Base-by-base conservation (phyloP, 345 rosid species). In the Camelina neglecta region DNA sequence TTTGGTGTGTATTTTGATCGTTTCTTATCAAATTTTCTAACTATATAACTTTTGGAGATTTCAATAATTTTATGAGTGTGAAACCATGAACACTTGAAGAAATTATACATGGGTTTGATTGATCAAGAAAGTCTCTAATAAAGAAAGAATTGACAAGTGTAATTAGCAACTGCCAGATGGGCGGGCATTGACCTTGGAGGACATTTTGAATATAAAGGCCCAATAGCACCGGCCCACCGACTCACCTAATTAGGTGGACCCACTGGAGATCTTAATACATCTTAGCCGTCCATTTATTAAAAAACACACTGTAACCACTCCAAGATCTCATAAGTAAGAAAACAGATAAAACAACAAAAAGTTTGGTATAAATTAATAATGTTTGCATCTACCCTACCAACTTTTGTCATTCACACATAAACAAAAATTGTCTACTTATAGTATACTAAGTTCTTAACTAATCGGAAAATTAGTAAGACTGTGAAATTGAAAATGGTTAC, bases 301-400 rank as follows among this genome's bases (percentile, higher is more conserved):
- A 20, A 1, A 2, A n/a, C 7, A n/a, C 3, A 65, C 29, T 57
- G 38, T 71, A 71, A 71, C 76, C 67, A 77, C 76, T 77, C 29
- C 29, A 20, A 64, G 61, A 77, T 77, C 49, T 71, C 72, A 29
- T 48, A 38, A 16, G n/a, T n/a, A n/a, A n/a, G n/a, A 63, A 76
- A 76, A 63, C 80, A 45, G 54, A 70, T 44, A 54, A 69, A 45
- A 2, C 35, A 77, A 64, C 72, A 77, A 18, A 77, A 65, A 57
- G 76, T 77, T 71, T 71, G 72, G 76, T 69, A 24, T 38, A 18
- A 56, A 65, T 71, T 65, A 65, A 71, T 77, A 77, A 65, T 77
- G 72, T 57, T 59, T 49, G 67, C 66, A 56, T 71, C 76, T 71
- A 65, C 61, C 42, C 18, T 58, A 65, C 67, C 66, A 57, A 57